A percentile compares a stretch with the other conserved stretches of the same genome.
These are phyloP conservation scores for Xylaria longipes DNA, from an alignment of 495 filamentous ascomycete species.

Conservation along the genomic window DNA sequence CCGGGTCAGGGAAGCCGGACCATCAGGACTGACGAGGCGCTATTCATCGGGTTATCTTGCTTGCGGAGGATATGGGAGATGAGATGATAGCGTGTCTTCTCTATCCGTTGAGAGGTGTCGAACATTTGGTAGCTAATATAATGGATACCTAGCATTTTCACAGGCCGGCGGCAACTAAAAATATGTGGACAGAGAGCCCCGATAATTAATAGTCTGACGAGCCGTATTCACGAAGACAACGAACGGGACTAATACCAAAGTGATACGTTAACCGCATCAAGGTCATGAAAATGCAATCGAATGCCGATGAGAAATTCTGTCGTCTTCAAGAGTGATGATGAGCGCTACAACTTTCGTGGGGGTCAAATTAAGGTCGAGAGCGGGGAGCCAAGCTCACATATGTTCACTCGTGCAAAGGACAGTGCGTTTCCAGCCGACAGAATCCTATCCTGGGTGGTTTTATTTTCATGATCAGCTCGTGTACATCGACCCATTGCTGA, in stretches of 20 bases:
- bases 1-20: conserved; percentile 78
- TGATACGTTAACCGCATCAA: background rate
- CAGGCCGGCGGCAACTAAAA: background rate
- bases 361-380: background rate
- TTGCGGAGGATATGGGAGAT: conserved; percentile 60
- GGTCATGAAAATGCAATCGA: background rate
- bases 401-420: background rate
- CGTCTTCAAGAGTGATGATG: background rate
- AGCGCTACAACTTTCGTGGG: background rate
- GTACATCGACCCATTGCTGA: background rate
- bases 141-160: background rate
- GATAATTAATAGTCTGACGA: background rate
- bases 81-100: conserved; percentile 29
- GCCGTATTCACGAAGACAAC: background rate
- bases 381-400: background rate
- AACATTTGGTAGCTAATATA: background rate
- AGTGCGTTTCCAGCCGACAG: background rate
- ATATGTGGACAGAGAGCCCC: background rate
- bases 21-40: conserved; percentile 79
- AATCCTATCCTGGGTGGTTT: background rate
- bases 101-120: background rate
- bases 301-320: background rate
- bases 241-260: background rate
- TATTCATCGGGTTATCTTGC: conserved; percentile 70
- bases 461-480: background rate